Base-by-base conservation (phyloP, 441 rosid species). In the Capsella rubella region DNA sequence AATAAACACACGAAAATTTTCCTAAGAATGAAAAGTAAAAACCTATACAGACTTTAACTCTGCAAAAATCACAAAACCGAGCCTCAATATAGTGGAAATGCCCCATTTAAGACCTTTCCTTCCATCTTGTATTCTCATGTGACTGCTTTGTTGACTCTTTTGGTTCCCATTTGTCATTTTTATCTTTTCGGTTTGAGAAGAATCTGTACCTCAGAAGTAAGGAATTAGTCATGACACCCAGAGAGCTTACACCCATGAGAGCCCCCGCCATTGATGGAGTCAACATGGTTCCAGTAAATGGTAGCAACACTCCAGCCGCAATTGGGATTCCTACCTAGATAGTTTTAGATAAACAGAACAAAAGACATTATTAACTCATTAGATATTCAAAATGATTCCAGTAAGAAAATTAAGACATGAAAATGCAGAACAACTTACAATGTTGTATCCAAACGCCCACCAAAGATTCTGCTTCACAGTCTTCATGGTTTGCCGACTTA, bases 371-470 rank as follows among this genome's bases (percentile, higher is more conserved):
- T 12, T 39, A 35, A 25, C 51, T 68, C 58, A 21, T 39, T 62
- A 75, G 29, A 39, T 47, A 63, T 29, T 40, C 34, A 16, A 16
- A 45, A 37, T 45, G 45, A 10, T 25, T 15, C 57, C 59, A 53
- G 42, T 45, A 71, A 64, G 47, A 52, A 66, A 32, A 64, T 5
- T n/a, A 60, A 34, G 4, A 47, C 27, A 69, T 40, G 60, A 50
- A 71, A 14, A 55, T 54, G 61, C 31, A 39, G 35, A 61, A 67
- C 42, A 65, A 85, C 98, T 88, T 87, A 95, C 99, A 50, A 95
- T 91, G 75, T 95, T 95, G 84, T 95, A 95, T 40, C 91, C 97
- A 37, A 95, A 95, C 29, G 99, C 99, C 99, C 99, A 95, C 90
- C 98, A 92, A 64, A 95, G 98, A 77, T 95, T 95, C 84, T 95